These are phyloP conservation scores for Chlorella sorokiniana DNA, from an alignment of 139 green algal species.

Conservation along the genomic window DNA sequence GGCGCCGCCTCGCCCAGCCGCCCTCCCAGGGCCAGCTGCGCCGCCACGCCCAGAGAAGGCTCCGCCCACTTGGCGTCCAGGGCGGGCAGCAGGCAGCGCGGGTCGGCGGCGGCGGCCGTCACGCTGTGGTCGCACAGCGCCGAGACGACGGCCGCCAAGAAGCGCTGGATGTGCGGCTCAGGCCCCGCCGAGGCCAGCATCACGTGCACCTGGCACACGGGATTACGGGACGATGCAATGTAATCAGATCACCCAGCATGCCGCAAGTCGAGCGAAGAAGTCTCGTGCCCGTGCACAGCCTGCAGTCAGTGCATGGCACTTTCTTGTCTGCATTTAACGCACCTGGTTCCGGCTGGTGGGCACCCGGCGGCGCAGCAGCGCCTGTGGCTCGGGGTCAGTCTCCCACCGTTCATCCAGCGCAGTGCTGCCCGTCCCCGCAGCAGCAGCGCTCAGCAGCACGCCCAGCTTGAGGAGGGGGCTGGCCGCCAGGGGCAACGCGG, in stretches of 20 bases:
- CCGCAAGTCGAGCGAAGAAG: too few species aligned
- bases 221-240: neutral
- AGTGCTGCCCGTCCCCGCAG: neutral
- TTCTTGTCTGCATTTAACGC: neutral
- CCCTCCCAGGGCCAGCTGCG: neutral
- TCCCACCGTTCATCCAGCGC: neutral
- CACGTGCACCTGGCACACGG: constrained; percentile 9
- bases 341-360: constrained; percentile 10
- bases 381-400: constrained; percentile 13
- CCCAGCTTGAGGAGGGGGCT: constrained; percentile 14
- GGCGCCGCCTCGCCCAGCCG: constrained; percentile 27
- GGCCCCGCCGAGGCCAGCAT: neutral
- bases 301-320: neutral
- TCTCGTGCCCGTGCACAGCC: too few species aligned
- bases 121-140: constrained; percentile 35
- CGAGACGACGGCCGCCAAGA: neutral
- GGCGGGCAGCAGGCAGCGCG: neutral
- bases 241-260: neutral
- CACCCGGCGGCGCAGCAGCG: neutral
- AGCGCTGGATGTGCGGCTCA: constrained; percentile 26
- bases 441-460: constrained; percentile 37
- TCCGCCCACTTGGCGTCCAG: constrained; percentile 13
- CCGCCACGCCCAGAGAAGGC: neutral
- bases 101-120: neutral
- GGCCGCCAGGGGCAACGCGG: neutral